Percentiles rank a stretch among this genome's conserved stretches.
Evolutionary conservation across 352 stramenopile species (phyloP).

Genomic region (Globisporangium spinosum): DNA sequence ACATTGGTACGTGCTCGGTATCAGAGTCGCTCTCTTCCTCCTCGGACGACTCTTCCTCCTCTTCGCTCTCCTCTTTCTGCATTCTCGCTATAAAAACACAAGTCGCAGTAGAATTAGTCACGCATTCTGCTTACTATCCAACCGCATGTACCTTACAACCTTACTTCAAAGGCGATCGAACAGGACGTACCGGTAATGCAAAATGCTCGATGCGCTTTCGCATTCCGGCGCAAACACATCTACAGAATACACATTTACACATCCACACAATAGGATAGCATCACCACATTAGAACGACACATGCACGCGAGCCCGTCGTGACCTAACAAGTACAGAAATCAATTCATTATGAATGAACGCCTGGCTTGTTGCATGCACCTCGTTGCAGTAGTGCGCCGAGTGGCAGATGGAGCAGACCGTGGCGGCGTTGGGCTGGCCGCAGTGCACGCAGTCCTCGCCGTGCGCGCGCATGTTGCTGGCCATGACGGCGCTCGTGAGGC

Average conservation of each 20-base stretch:
- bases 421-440: conserved; percentile 44
- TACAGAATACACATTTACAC: conserved; percentile 19
- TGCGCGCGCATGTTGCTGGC: conserved; percentile 21
- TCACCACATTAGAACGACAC: not conserved
- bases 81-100: conserved; percentile 33
- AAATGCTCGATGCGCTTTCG: conserved; percentile 59
- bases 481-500: conserved; percentile 45
- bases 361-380: conserved; percentile 30
- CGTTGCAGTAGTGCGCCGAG: conserved; percentile 66
- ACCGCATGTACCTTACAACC: not conserved
- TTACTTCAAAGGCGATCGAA: not conserved
- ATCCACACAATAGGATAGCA: not conserved
- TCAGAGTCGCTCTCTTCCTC: conserved; percentile 78
- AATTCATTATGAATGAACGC: not conserved
- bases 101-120: not conserved
- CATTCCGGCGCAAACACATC: conserved; percentile 70
- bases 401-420: conserved; percentile 67
- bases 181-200: conserved; percentile 48
- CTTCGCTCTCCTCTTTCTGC: conserved; percentile 53
- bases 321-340: not conserved
- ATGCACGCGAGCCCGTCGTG: not conserved
- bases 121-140: not conserved
- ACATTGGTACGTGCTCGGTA: conserved; percentile 33
- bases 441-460: conserved; percentile 73
- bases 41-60: conserved; percentile 50